phyloP scores from a whole-genome alignment of 768 basidiomycete species.

The Boletus rex-veris region DNA sequence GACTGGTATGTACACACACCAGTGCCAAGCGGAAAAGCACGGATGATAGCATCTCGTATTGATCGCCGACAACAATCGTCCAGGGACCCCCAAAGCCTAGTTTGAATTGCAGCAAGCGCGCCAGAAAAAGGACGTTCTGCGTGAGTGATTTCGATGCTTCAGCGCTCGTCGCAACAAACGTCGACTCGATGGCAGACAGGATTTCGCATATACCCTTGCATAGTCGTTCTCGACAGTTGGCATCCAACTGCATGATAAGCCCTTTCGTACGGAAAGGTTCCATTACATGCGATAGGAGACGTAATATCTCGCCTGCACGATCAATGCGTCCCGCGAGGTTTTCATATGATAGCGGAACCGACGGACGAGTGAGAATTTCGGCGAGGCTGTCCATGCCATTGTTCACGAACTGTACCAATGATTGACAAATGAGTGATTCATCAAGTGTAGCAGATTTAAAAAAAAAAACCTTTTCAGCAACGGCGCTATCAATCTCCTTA shows the following conservation, averaged over 20 bases:
- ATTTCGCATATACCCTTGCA: constrained; percentile 46
- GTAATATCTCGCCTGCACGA: constrained; percentile 63
- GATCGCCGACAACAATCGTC: constrained; percentile 48
- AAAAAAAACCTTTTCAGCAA: constrained; percentile 66
- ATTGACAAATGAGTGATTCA: background rate
- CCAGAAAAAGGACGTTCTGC: constrained; percentile 51
- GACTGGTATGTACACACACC: constrained; percentile 37
- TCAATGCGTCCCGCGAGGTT: constrained; percentile 41
- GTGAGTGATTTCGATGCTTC: constrained; percentile 29
- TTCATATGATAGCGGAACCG: constrained; percentile 23
- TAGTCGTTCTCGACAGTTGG: constrained; percentile 52
- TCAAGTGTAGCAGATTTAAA: background rate
- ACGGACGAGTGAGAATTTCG: constrained; percentile 44
- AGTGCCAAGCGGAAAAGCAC: constrained; percentile 48
- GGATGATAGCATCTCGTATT: constrained; percentile 39
- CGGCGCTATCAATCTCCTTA: constrained; percentile 58
- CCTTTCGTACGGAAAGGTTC: constrained; percentile 55
- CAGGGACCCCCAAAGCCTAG: constrained; percentile 61
- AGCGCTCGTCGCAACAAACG: constrained; percentile 27
- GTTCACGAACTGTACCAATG: constrained; percentile 57
- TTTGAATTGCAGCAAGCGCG: constrained; percentile 69
- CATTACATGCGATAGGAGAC: constrained; percentile 64
- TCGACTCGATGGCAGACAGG: constrained; percentile 40
- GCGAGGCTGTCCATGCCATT: constrained; percentile 67
- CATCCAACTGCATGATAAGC: constrained; percentile 46